Conservation (phyloP, 768 basidiomycete genomes). For the Suillus discolor region DNA sequence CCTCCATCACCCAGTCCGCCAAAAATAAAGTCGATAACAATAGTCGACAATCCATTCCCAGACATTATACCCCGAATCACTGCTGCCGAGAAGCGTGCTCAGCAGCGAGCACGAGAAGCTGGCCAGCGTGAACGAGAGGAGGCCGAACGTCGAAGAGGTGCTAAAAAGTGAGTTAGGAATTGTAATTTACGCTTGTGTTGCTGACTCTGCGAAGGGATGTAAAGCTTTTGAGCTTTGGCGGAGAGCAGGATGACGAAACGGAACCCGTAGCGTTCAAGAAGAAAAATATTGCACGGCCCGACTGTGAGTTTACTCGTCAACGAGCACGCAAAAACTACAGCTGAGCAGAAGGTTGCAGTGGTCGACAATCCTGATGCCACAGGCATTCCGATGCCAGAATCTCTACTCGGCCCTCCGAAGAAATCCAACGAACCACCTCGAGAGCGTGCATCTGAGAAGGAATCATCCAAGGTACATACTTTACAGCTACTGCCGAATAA, state of each 20-base stretch:
- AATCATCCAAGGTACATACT: constrained; percentile 21
- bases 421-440: constrained; percentile 11
- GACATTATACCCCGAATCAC: constrained; percentile 97
- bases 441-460: background rate
- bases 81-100: constrained; percentile 84
- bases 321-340: background rate
- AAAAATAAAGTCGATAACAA: constrained; percentile 82
- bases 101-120: constrained; percentile 78
- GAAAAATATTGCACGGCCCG: constrained; percentile 82
- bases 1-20: constrained; percentile 63
- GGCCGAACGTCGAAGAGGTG: constrained; percentile 66
- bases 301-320: constrained; percentile 55
- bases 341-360: constrained; percentile 20
- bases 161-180: constrained; percentile 73
- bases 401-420: constrained; percentile 8
- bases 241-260: constrained; percentile 60
- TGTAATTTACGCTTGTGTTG: constrained; percentile 6
- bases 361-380: constrained; percentile 18
- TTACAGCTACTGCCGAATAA: background rate
- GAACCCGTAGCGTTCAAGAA: constrained; percentile 64
- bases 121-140: constrained; percentile 81
- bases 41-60: constrained; percentile 92
- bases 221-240: constrained; percentile 87
- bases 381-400: constrained; percentile 15
- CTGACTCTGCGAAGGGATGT: constrained; percentile 63